phyloP scores from a whole-genome alignment of 2,329 filamentous ascomycete species.

The Cercospora sp. region DNA sequence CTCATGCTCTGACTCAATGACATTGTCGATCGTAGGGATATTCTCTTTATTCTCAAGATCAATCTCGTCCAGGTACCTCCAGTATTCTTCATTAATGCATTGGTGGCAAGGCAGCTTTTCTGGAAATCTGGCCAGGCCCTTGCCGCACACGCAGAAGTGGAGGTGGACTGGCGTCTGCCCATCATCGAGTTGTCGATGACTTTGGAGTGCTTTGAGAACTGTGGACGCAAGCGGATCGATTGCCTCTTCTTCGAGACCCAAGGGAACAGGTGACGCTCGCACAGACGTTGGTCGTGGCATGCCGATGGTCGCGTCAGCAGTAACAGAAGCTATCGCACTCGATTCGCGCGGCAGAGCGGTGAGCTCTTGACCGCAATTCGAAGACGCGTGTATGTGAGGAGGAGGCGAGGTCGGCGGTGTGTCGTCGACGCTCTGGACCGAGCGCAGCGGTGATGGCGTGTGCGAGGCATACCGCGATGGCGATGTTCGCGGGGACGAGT shows the following conservation, averaged over 20 bases:
- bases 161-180: neutral
- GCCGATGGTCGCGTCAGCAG: neutral
- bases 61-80: neutral
- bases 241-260: neutral
- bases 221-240: neutral
- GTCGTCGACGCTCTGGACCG: neutral
- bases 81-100: slow-evolving; percentile 6
- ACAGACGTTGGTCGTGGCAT: too few relatives aligned
- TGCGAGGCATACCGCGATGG: slow-evolving; percentile 3
- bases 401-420: slow-evolving; percentile 7
- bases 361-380: neutral
- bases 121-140: neutral
- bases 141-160: slow-evolving; percentile 3
- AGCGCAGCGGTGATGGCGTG: slow-evolving; percentile 8
- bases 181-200: neutral
- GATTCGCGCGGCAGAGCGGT: neutral
- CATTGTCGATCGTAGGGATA: neutral
- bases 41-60: neutral
- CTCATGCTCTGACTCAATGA: neutral
- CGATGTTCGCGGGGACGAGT: neutral
- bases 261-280: neutral
- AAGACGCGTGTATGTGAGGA: neutral
- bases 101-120: neutral
- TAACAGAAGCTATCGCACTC: neutral
- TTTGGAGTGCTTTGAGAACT: neutral